These are phyloP conservation scores for Eutrema salsugineum DNA, from an alignment of 441 rosid genomes.

Conservation along the genomic window DNA sequence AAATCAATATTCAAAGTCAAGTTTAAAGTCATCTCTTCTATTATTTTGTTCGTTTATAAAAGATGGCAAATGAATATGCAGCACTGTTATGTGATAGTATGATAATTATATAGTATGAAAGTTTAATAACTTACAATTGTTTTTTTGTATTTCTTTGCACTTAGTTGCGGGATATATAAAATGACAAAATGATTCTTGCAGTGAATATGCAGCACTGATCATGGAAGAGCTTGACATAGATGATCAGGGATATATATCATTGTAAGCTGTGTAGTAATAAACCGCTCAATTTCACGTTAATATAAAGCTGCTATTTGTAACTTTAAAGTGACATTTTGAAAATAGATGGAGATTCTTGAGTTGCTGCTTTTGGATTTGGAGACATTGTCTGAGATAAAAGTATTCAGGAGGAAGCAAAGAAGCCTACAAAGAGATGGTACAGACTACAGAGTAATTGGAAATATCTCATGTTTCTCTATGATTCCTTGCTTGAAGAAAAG, in stretches of 20 bases:
- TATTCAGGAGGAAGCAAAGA: slow-evolving; percentile 25
- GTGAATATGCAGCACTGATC: slow-evolving; percentile 39
- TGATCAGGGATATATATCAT: slow-evolving; percentile 26
- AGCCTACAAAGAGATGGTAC: slow-evolving; percentile 29
- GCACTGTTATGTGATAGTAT: no score
- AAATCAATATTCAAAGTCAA: neutral
- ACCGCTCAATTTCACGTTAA: neutral
- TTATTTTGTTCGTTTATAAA: neutral
- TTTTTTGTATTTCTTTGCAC: no score
- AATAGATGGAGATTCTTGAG: slow-evolving; percentile 35
- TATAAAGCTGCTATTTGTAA: neutral
- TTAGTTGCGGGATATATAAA: no score
- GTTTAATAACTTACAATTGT: no score
- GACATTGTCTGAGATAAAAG: slow-evolving; percentile 6
- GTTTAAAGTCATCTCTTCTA: neutral
- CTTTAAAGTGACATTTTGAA: no score
- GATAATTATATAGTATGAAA: no score
- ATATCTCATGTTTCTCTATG: neutral
- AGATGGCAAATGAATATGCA: no score
- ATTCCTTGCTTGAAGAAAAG: slow-evolving; percentile 9
- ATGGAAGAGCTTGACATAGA: slow-evolving; percentile 42
- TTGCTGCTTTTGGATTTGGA: slow-evolving; percentile 33
- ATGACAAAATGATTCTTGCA: no score
- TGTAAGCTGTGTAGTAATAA: slow-evolving; percentile 18
- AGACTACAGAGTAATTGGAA: neutral